phyloP scores from a whole-genome alignment of 2,329 filamentous ascomycete species.

The Calonectria honghensis region DNA sequence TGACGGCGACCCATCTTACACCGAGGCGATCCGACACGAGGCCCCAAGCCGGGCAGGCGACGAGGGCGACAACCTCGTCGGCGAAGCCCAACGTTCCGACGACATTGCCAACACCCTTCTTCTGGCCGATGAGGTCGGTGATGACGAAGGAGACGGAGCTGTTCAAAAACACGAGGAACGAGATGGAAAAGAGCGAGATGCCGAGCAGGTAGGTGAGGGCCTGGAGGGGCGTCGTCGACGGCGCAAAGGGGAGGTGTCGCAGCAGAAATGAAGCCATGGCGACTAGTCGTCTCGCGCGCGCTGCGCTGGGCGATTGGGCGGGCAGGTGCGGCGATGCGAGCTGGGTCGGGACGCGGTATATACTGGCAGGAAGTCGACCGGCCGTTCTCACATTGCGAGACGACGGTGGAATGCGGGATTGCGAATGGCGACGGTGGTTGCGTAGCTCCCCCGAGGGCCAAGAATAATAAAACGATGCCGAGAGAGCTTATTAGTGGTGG shows the following conservation, averaged over 20 bases:
- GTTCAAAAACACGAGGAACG: constrained; percentile 93
- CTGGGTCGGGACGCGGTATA: background rate
- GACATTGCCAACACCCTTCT: constrained; percentile 83
- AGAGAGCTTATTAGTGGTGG: constrained; percentile 17
- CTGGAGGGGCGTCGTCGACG: constrained; percentile 76
- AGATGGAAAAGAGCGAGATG: constrained; percentile 90
- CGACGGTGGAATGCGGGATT: constrained; percentile 12
- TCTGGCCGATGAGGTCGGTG: constrained; percentile 86
- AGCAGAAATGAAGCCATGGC: constrained; percentile 56
- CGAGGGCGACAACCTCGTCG: constrained; percentile 87
- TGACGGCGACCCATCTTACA: constrained; percentile 81
- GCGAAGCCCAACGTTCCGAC: constrained; percentile 90
- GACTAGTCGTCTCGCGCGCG: constrained; percentile 17
- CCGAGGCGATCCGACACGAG: constrained; percentile 85
- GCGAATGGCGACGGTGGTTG: constrained; percentile 27
- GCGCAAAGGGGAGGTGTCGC: constrained; percentile 74
- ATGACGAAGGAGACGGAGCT: constrained; percentile 89
- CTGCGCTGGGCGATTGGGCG: constrained; percentile 3
- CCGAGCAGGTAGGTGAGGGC: constrained; percentile 86
- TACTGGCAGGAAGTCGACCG: constrained; percentile 28
- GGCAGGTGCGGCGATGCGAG: background rate
- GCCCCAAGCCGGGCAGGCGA: constrained; percentile 88
- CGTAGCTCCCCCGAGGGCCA: constrained; percentile 6
- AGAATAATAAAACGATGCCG: constrained; percentile 22
- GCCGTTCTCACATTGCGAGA: constrained; percentile 42